Evolutionary conservation across 345 rosid genomes (phyloP).

Genomic region (Ceriops decandra): DNA sequence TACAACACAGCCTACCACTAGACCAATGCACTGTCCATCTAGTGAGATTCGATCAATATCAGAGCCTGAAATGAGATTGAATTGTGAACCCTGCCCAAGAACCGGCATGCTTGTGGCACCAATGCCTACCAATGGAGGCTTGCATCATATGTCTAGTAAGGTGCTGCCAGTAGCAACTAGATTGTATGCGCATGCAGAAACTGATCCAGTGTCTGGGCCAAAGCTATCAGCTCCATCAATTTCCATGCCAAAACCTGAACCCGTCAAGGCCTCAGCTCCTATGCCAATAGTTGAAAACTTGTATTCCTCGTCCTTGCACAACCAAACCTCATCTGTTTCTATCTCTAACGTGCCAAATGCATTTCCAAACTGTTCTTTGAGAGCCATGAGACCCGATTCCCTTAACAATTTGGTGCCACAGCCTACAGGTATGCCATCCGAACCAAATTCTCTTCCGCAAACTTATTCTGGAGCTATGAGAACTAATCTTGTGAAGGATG

Average conservation of each 20-base stretch:
- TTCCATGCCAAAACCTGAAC: conserved; percentile 1
- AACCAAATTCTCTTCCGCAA: conserved; percentile 8
- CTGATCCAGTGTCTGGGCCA: conserved; percentile 3
- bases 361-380: too few relatives aligned
- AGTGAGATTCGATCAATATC: conserved; percentile 4
- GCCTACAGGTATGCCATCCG: conserved; percentile 13
- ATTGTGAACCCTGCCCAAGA: neutral
- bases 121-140: conserved; percentile 6
- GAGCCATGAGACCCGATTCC: neutral
- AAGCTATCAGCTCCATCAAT: conserved; percentile 22
- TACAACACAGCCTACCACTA: conserved; percentile 12
- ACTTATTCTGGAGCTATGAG: neutral
- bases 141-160: conserved; percentile 13
- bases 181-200: conserved; percentile 1
- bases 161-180: conserved; percentile 12
- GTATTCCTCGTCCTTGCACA: neutral
- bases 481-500: conserved; percentile 33
- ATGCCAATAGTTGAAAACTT: conserved; percentile 15
- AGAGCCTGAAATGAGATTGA: conserved; percentile 14
- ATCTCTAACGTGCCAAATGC: neutral
- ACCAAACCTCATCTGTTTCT: neutral
- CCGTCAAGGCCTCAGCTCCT: neutral
- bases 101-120: conserved; percentile 1
- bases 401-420: conserved; percentile 2
- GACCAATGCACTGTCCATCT: conserved; percentile 11